Evolutionary conservation across 1,284 basidiomycete genomes (phyloP), one percentile per base, ranked within the genome.

Genomic region (Phaffia rhodozyma): DNA sequence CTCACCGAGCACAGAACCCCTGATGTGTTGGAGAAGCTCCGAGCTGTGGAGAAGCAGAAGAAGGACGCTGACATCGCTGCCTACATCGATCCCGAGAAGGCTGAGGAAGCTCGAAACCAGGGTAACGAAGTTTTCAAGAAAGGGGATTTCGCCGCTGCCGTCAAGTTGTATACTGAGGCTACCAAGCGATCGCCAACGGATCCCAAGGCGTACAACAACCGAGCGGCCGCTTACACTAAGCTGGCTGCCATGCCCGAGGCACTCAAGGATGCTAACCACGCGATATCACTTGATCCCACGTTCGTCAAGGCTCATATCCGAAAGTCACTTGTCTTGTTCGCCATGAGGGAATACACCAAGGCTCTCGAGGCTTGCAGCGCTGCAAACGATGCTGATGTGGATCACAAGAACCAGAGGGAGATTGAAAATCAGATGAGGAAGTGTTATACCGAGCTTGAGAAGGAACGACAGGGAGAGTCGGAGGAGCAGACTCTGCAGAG

Each of bases 301-400:
- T 94, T 94, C 71, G 86, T 94, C 77, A 98, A 96, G 78, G 96
- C 89, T 18, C 89, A 97, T 79, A 88, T 98, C 71, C 89, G 96
- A 71, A 97, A 97, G 78, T 83, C 87, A 38, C 85, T 85, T 71
- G 86, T 97, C 58, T 78, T 94, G 52, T 85, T 84, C 72, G 82
- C 84, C 54, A 97, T 98, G 94, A 89, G 90, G 70, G 93, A 98
- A 63, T 86, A 87, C 75, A 85, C 85, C 29, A 87, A 89, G 73
- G 91, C 91, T 1, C 80, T 94, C 66, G 85, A 89, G 71, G 88
- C 85, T 3, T 76, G 85, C 48, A 87, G 93, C 73, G 79, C 80
- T 66, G 76, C 89, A 3, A 78, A 80, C 32, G 85, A 88, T 50
- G 80, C 81, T 60, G 92, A 96, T 73, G 80, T 79, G 25, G 85